phyloP scores from a whole-genome alignment of 257 asterid genomes.

The Nicotiana obtusifolia region DNA sequence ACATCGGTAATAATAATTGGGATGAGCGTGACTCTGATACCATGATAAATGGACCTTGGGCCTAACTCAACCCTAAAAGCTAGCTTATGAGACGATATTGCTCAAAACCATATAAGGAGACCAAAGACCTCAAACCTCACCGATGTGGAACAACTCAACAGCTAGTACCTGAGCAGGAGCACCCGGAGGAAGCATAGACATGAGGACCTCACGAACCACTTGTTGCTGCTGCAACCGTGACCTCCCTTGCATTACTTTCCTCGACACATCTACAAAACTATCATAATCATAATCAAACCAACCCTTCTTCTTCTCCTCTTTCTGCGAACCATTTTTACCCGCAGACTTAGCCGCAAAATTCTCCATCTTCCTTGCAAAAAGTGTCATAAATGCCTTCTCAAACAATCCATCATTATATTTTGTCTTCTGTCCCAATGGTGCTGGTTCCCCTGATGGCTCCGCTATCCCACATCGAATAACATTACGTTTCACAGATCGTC shows the following conservation, averaged over 20 bases:
- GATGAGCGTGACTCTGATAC: too few species aligned
- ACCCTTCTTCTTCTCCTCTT: constrained; percentile 28
- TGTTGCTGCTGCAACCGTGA: constrained; percentile 67
- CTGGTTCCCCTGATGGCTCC: constrained; percentile 81
- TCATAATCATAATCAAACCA: constrained; percentile 73
- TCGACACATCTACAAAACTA: constrained; percentile 71
- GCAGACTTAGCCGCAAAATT: constrained; percentile 34
- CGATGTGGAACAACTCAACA: too few species aligned
- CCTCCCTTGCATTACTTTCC: constrained; percentile 71
- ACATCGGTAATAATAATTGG: too few species aligned
- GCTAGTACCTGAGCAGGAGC: constrained; percentile 81
- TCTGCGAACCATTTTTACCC: neutral
- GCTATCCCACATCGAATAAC: constrained; percentile 67
- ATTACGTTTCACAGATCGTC: neutral
- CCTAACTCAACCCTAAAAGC: too few species aligned
- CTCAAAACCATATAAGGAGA: too few species aligned
- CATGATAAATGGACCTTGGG: too few species aligned
- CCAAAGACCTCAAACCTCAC: too few species aligned
- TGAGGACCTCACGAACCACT: constrained; percentile 76
- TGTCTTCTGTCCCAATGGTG: constrained; percentile 88
- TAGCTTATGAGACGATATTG: too few species aligned
- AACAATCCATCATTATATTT: constrained; percentile 79
- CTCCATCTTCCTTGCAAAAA: constrained; percentile 87
- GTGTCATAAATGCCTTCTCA: constrained; percentile 71
- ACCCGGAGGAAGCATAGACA: constrained; percentile 94